Evolutionary conservation across 148 eudicot genomes (phyloP), one percentile per base, ranked within the genome.

Genomic region (Chenopodium quinoa): DNA sequence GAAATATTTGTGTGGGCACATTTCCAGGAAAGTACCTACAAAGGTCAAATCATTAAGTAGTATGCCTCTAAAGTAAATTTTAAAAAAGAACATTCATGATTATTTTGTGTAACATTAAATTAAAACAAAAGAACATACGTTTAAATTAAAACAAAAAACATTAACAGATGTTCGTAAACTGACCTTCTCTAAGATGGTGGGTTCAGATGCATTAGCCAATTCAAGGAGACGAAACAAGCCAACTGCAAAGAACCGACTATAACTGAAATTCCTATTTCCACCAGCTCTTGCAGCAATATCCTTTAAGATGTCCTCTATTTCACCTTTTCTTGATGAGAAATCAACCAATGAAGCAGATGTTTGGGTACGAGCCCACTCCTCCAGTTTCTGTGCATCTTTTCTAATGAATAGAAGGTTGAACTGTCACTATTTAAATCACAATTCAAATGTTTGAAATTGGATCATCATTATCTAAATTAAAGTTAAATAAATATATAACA

Each of bases 171-270:
- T 31, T 12, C 13, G 73, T 70, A 80, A 71, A 74, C 86, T 48
- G 82, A 93, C 99, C 94, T 93, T 91, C 68, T 93, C 98, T 75
- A 96, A 86, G 74, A 92, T 73, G 74, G 92, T 89, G 81, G 99
- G 98, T 77, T 96, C 99, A 63, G 92, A 91, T 54, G 91, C 92
- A 87, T 89, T 94, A 77, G 99, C 87, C 83, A 96, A 86, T 87
- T 96, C 99, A 80, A 93, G 94, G 84, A 96, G 85, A 79, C 98
- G 98, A 81, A 96, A 96, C 78, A 96, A 89, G 82, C 99, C 99
- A 85, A 92, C 86, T 9, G 98, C 98, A 87, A 96, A 96, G 87
- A 96, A 96, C 47, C 99, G 91, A 68, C 98, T 94, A 89, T 96
- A 96, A 88, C 97, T 92, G 85, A 96, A 96, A 84, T 85, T 87